These are phyloP conservation scores for Calocera viscosa DNA, from an alignment of 768 basidiomycete species.

Conservation along the genomic window DNA sequence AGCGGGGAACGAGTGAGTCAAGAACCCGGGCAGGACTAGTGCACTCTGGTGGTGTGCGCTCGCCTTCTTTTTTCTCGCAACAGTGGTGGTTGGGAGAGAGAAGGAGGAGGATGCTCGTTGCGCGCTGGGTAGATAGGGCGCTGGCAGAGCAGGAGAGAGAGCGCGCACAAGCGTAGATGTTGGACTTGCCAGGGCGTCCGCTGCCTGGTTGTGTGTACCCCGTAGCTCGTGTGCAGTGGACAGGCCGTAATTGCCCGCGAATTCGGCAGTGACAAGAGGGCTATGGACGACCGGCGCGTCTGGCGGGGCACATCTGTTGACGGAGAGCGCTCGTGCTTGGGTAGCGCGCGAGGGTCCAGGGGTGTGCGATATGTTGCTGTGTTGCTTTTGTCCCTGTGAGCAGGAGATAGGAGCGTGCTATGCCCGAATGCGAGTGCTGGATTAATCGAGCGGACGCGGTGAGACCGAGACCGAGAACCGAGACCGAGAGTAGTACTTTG, in stretches of 20 bases:
- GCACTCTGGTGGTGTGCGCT: not conserved
- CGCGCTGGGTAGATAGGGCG: not conserved
- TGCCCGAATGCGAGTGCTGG: too few species aligned
- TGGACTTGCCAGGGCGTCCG: too few species aligned
- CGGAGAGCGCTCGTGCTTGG: not conserved
- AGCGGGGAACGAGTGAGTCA: not conserved
- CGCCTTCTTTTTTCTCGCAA: not conserved
- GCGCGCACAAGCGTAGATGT: not conserved
- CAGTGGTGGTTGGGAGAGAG: not conserved
- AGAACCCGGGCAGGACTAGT: not conserved
- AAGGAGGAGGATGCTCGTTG: not conserved
- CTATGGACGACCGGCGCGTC: conserved; percentile 2
- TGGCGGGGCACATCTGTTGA: conserved; percentile 7
- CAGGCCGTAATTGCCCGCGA: too few species aligned
- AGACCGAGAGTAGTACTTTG: too few species aligned
- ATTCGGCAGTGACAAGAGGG: not conserved
- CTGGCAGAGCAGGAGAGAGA: too few species aligned
- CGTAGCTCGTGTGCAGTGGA: too few species aligned
- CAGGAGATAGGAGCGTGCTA: not conserved
- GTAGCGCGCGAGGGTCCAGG: too few species aligned
- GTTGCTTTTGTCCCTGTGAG: not conserved
- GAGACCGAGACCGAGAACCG: not conserved
- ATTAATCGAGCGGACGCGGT: not conserved
- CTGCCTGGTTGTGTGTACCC: too few species aligned
- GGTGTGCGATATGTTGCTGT: too few species aligned